Conservation (phyloP, 1,139 yeast genomes). For the Candida sojae region DNA sequence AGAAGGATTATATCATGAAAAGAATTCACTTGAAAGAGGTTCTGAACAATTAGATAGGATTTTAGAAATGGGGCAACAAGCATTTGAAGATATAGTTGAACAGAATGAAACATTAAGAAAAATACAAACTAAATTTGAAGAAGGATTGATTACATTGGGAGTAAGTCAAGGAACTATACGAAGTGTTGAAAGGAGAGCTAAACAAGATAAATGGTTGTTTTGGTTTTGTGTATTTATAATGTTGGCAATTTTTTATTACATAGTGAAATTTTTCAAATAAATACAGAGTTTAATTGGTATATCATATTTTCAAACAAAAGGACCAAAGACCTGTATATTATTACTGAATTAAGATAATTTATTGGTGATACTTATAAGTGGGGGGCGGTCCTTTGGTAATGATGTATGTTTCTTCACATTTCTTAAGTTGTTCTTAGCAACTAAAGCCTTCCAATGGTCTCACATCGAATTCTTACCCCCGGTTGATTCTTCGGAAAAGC, state of each 20-base stretch:
- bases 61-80: conserved; percentile 83
- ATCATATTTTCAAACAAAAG: too few relatives aligned
- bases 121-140: conserved; percentile 66
- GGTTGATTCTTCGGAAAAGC: neutral
- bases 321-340: too few relatives aligned
- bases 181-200: conserved; percentile 80
- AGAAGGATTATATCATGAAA: conserved; percentile 73
- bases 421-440: too few relatives aligned
- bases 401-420: too few relatives aligned
- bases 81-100: conserved; percentile 82
- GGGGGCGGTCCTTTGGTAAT: too few relatives aligned
- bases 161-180: conserved; percentile 85
- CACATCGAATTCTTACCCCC: neutral
- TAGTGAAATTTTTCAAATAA: conserved; percentile 64
- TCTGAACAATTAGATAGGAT: conserved; percentile 86
- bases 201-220: conserved; percentile 85
- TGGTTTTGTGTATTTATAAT: conserved; percentile 71
- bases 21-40: conserved; percentile 65
- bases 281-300: too few relatives aligned
- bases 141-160: conserved; percentile 78
- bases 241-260: conserved; percentile 68
- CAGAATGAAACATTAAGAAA: conserved; percentile 73
- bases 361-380: too few relatives aligned
- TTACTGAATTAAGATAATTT: too few relatives aligned
- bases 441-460: neutral